phyloP scores from a whole-genome alignment of 139 green algal species.

The Tetradesmus obliquus region DNA sequence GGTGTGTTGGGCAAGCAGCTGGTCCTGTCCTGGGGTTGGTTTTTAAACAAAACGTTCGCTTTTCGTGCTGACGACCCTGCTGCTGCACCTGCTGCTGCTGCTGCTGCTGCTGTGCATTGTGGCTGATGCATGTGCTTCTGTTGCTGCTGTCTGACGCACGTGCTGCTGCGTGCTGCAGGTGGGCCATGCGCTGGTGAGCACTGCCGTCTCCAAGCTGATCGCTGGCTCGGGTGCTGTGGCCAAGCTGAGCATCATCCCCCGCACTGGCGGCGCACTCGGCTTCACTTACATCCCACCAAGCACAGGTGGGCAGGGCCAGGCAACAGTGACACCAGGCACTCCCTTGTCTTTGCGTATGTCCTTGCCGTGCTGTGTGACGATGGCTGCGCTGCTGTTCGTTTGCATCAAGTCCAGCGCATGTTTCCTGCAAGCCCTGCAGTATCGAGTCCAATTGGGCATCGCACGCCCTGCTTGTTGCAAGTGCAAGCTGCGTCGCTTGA shows the following conservation, averaged over 20 bases:
- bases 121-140: not conserved
- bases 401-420: not conserved
- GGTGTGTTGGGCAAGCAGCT: too few species aligned
- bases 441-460: not conserved
- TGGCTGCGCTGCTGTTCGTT: too few species aligned
- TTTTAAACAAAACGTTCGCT: too few species aligned
- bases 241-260: slow-evolving; percentile 90
- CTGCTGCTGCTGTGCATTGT: too few species aligned
- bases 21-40: too few species aligned
- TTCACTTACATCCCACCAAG: slow-evolving; percentile 77
- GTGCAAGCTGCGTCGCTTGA: not conserved
- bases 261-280: slow-evolving; percentile 85
- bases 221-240: slow-evolving; percentile 68
- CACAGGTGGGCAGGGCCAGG: slow-evolving; percentile 24
- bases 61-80: too few species aligned
- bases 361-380: not conserved
- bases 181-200: slow-evolving; percentile 90
- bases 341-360: not conserved
- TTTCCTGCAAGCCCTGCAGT: not conserved
- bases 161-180: slow-evolving; percentile 50
- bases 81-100: too few species aligned
- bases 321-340: not conserved
- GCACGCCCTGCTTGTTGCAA: not conserved
- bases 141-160: not conserved
- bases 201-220: slow-evolving; percentile 78